Evolutionary conservation across 805 yeast species (phyloP), one percentile per base, ranked within the genome.

Genomic region (Yamadazyma kitorensis): DNA sequence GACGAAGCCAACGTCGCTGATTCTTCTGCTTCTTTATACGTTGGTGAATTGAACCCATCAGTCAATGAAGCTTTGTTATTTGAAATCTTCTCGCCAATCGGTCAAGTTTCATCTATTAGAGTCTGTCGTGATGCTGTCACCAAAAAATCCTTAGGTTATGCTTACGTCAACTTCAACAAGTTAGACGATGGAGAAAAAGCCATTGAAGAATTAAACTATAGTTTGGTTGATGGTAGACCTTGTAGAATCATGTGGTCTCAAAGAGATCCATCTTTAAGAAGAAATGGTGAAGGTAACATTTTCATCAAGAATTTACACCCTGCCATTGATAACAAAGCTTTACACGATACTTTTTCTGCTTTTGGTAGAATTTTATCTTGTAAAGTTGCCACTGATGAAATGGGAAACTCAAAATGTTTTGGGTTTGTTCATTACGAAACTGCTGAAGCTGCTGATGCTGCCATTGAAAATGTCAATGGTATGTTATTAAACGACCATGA

Each of bases 221-320:
- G 88, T 40, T 80, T 80, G 56, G 81, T 93, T 71, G 89, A 89
- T 68, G 97, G 96, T 59, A 86, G 83, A 59, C 88, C 96, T 56
- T 88, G 97, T 73, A 87, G 98, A 70, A 91, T 93, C 74, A 93
- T 93, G 98, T 88, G 98, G 97, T 88, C 97, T 51, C 98, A 93
- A 76, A 87, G 98, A 72, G 98, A 93, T 65, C 98, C 98, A 48
- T 77, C 96, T 44, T 66, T 81, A 56, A 86, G 98, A 78, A 86
- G 82, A 76, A 82, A 82, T 59, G 97, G 97, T 65, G 83, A 86
- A 47, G 97, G 96, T 59, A 93, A 93, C 78, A 82, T 93, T 50
- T 93, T 84, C 80, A 91, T 93, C 74, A 93, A 93, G 82, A 93
- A 93, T 80, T 80, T 93, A 70, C 96, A 91, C 68, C 94, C 96